These are phyloP conservation scores for Talaromyces wortmannii DNA, from an alignment of 495 filamentous ascomycete species.

Conservation along the genomic window DNA sequence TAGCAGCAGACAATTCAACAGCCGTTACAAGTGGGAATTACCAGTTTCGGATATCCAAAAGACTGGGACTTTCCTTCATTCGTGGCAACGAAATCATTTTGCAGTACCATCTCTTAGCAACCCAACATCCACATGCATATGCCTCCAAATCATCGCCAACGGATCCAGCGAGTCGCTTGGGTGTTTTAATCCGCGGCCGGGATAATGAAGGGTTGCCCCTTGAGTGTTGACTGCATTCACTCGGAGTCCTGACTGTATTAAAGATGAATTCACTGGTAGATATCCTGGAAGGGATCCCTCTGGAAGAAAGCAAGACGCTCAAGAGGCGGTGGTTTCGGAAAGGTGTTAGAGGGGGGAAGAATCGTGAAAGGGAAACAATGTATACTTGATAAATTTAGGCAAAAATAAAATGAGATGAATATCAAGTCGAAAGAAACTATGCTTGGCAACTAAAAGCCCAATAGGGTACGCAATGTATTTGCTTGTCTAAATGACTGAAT, in stretches of 20 bases:
- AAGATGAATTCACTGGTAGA: slow-evolving; percentile 10
- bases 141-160: neutral
- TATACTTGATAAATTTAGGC: too few relatives aligned
- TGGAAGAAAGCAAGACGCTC: neutral
- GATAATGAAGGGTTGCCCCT: slow-evolving; percentile 5
- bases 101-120: neutral
- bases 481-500: too few relatives aligned
- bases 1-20: too few relatives aligned
- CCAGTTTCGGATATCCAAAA: too few relatives aligned
- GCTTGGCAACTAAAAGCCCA: too few relatives aligned
- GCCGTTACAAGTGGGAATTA: too few relatives aligned
- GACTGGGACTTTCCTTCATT: too few relatives aligned
- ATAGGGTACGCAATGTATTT: too few relatives aligned
- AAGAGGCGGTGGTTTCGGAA: neutral
- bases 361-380: neutral
- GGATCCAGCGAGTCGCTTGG: slow-evolving; percentile 8
- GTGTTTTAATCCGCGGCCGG: slow-evolving; percentile 4
- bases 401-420: too few relatives aligned
- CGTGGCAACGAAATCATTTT: slow-evolving; percentile 3
- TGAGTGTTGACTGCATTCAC: slow-evolving; percentile 3
- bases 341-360: neutral
- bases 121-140: slow-evolving; percentile 1
- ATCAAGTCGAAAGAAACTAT: too few relatives aligned
- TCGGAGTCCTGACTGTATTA: neutral
- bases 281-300: slow-evolving; percentile 7